Base-by-base conservation (phyloP, 2,329 filamentous ascomycete genomes). In the Colletotrichum cordylinicola region DNA sequence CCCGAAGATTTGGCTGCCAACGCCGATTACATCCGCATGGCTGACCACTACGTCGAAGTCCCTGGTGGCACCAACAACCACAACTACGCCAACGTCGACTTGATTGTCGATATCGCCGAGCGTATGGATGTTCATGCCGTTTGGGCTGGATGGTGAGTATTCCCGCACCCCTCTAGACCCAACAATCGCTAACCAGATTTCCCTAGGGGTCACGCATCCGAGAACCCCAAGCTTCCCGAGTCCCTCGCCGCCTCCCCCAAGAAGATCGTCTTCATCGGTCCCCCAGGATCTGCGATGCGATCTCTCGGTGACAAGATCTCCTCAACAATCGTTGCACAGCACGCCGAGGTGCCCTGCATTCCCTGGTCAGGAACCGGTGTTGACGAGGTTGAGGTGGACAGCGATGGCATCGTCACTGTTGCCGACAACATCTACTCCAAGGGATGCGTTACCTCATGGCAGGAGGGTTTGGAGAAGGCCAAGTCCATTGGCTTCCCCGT, bases 261-360 rank as follows among this genome's bases (percentile, higher is more conserved):
- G 87, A 98, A 98, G 90, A 99, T 99, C 80, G 94, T 99, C 84
- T 99, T 99, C 88, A 99, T 99, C 82, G 97, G 97, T 75, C 98
- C 98, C 79, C 97, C 98, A 1, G 97, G 97, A 73, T 98, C 97
- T 24, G 97, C 97, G 76, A 99, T 99, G 97, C 94, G 98, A 85
- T 99, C 98, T 58, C 93, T 99, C 37, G 97, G 97, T 88, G 97
- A 99, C 92, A 99, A 99, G 88, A 99, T 99, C 82, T 99, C 97
- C 58, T 99, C 97, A 78, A 99, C 97, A 79, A 99, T 99, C 83
- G 97, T 99, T 78, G 97, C 97, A 83, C 97, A 99, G 86, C 97
- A 99, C 87, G 97, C 97, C 67, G 89, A 94, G 60, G 98, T 99
- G 62, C 97, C 97, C 58, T 99, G 97, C 84, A 99, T 99, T 83